Evolutionary conservation across 2,329 filamentous ascomycete genomes (phyloP), one percentile per base, ranked within the genome.

Genomic region (Proliferodiscus dingleyae): DNA sequence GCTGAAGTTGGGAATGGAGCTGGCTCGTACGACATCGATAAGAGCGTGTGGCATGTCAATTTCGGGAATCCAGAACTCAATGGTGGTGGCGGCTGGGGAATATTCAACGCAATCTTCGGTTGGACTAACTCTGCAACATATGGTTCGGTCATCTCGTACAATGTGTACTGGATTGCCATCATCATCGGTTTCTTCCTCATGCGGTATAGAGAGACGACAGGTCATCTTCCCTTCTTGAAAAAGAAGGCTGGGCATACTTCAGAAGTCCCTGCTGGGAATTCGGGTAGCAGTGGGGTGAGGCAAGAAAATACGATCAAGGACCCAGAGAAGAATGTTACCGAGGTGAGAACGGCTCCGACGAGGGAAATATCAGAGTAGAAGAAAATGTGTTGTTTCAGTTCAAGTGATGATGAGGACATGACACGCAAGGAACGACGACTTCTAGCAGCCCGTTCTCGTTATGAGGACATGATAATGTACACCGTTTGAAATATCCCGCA

Each of bases 111-210:
- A 47, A 74, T 95, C 43, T 73, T 95, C 9, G 89, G 89, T 47
- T 95, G 89, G 89, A 78, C 81, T 50, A 95, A 95, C 69, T 88
- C 85, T 10, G 89, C 87, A 4, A 94, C 89, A 2, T 89, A 91
- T 58, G 88, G 89, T 41, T 90, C 87, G 1, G 85, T 95, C 53
- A 81, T 95, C 52, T 82, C 85, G 1, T 95, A 95, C 70, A 94
- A 93, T 63, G 47, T 91, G 13, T 95, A 95, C 70, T 95, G 89
- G 89, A 67, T 93, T 41, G 72, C 71, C 7, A 74, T 88, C 54
- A 88, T 89, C 46, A 50, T 72, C 13, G 75, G 74, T 4, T 87
- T 91, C 61, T 50, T 80, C 11, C 54, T 69, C 26, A 74, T 91
- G 72, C 74, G 83, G 33, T 87, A 80, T 68, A 76, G 76, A 52